Base-by-base conservation (phyloP, 805 yeast species). In the Blastobotrys terrestris region DNA sequence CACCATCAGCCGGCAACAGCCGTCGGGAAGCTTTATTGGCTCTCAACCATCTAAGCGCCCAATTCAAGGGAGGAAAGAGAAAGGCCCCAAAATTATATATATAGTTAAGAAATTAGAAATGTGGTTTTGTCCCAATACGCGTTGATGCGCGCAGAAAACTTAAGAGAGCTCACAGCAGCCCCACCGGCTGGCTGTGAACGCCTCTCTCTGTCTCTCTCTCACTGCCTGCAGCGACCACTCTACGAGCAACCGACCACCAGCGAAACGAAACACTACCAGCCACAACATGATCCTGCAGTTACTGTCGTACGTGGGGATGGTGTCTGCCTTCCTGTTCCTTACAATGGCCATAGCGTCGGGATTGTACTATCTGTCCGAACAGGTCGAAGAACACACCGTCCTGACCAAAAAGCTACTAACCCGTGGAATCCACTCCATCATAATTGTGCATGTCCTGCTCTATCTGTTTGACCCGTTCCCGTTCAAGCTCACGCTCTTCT, bases 341-440 rank as follows among this genome's bases (percentile, higher is more conserved):
- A 55, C 59, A 7, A 41, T 63, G 53, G 60, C 88, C 18, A 83
- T 86, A 55, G 97, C 98, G 0, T 87, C 96, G 1, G 98, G 96
- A 0, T 73, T 94, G 35, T 94, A 90, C 73, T 91, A 90, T 62
- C 74, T 92, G 40, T 87, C 96, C 6, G 99, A 94, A 66, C 71
- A 90, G 31, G 95, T 94, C 14, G 99, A 94, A 66, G 97, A 91
- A 63, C 92, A 94, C 67, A 79, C 95, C 0, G 94, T 87, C 57
- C 81, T 90, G 48, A 87, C 98, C 8, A 85, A 80, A 61, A 71
- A 88, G 53, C 74, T 89, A 51, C 72, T 94, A 40, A 75, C 74
- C 45, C 75, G 83, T 57, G 66, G 81, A 50, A 89, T 91, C 35
- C 80, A 81, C 64, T 71, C 72, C 1, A 79, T 88, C n/a, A 77